phyloP scores from a whole-genome alignment of 441 rosid genomes.

The Pelargonium australe region DNA sequence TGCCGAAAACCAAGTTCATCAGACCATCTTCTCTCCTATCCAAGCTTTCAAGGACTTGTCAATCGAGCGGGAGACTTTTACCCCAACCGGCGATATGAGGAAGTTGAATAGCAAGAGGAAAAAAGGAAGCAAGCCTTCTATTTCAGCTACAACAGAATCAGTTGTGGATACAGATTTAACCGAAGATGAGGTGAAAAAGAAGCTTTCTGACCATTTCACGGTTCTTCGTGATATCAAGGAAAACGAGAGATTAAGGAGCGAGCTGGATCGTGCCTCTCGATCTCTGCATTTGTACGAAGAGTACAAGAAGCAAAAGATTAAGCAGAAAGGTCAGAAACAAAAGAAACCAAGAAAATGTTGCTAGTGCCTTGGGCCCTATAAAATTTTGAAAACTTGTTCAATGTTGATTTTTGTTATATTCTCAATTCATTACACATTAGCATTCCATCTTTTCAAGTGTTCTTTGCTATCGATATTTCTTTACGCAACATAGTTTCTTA shows the following conservation, averaged over 20 bases:
- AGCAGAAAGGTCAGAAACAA: conserved; percentile 16
- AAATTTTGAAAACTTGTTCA: background rate
- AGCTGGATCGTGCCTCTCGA: conserved; percentile 30
- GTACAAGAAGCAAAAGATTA: conserved; percentile 37
- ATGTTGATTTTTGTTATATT: background rate
- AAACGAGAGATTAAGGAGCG: conserved; percentile 49
- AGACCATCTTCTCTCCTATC: conserved; percentile 45
- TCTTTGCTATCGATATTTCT: no score
- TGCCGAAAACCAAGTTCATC: conserved; percentile 42
- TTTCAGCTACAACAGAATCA: conserved; percentile 3
- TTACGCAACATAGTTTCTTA: no score
- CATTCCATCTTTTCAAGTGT: no score
- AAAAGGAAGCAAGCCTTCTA: conserved; percentile 26
- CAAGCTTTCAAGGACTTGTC: conserved; percentile 59
- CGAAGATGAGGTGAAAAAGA: conserved; percentile 47
- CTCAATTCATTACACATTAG: conserved; percentile 1
- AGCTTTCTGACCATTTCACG: conserved; percentile 46
- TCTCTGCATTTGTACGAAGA: conserved; percentile 46
- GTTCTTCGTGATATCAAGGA: conserved; percentile 49
- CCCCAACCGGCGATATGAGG: conserved; percentile 26
- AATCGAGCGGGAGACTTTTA: conserved; percentile 48
- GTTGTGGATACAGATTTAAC: conserved; percentile 16
- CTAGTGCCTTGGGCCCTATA: no score
- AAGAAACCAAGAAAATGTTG: background rate
- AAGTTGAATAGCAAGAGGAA: conserved; percentile 49